phyloP scores from a whole-genome alignment of 768 basidiomycete species.

The Naganishia onofrii region DNA sequence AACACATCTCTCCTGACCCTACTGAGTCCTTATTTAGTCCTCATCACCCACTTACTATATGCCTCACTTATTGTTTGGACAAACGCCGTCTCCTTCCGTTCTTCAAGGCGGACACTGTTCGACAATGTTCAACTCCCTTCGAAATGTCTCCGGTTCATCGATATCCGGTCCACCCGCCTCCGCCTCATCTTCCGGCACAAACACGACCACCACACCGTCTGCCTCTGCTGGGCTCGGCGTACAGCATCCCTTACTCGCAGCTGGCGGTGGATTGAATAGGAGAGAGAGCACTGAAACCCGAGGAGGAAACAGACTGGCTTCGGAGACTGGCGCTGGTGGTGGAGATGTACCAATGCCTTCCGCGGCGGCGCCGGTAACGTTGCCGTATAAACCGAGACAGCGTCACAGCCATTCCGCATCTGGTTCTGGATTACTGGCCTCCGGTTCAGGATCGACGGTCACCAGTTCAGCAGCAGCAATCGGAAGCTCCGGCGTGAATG shows the following conservation, averaged over 20 bases:
- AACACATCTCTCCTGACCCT: too few species aligned
- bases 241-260: slow-evolving; percentile 29
- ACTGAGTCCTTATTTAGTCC: too few species aligned
- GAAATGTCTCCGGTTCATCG: slow-evolving; percentile 37
- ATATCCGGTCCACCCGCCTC: slow-evolving; percentile 36
- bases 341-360: not conserved
- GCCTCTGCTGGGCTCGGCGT: not conserved
- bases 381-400: slow-evolving; percentile 49
- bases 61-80: too few species aligned
- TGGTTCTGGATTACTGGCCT: slow-evolving; percentile 15
- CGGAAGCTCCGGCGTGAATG: too few species aligned
- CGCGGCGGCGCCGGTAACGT: not conserved
- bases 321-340: not conserved
- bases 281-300: slow-evolving; percentile 19
- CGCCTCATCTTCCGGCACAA: slow-evolving; percentile 36
- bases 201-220: not conserved
- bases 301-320: not conserved
- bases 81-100: too few species aligned
- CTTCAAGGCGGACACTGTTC: too few species aligned
- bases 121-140: slow-evolving; percentile 41
- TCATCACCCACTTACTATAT: too few species aligned
- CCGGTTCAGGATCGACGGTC: not conserved
- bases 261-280: slow-evolving; percentile 38
- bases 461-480: not conserved
- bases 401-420: slow-evolving; percentile 38